Percentiles rank a stretch among this genome's conserved stretches.
Evolutionary conservation across 805 yeast genomes (phyloP).

Genomic region (Clavispora asparagi): DNA sequence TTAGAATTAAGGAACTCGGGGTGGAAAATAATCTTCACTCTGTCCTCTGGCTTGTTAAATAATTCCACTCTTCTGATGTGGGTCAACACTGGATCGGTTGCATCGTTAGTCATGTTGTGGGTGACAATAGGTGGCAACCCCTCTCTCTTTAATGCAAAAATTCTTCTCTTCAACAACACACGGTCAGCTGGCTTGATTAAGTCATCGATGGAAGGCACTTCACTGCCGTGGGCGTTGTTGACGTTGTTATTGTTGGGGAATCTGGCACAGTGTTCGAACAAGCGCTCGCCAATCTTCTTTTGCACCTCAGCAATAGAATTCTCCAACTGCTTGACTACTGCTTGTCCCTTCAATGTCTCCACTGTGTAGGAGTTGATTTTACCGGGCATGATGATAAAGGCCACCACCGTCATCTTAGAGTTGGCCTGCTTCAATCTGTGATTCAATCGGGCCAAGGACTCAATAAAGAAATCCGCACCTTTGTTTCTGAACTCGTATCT

Average conservation of each 20-base stretch:
- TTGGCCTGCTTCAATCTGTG: conserved; percentile 76
- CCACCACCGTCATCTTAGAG: conserved; percentile 89
- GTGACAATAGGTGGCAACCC: conserved; percentile 93
- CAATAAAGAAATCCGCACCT: conserved; percentile 94
- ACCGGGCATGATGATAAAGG: conserved; percentile 98
- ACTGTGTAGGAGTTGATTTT: conserved; percentile 90
- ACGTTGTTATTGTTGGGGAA: conserved; percentile 41
- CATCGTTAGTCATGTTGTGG: conserved; percentile 93
- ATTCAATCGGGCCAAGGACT: conserved; percentile 86
- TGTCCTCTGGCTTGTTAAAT: conserved; percentile 83
- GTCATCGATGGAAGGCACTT: conserved; percentile 76
- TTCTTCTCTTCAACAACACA: conserved; percentile 85
- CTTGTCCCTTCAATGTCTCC: conserved; percentile 93
- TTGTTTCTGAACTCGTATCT: conserved; percentile 94
- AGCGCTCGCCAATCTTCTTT: conserved; percentile 74
- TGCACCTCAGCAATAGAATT: conserved; percentile 86
- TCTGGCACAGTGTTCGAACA: conserved; percentile 86
- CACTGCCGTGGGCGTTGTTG: conserved; percentile 44
- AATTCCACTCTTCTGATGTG: conserved; percentile 89
- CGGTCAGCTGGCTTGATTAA: conserved; percentile 82
- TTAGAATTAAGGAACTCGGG: conserved; percentile 95
- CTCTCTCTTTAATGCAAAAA: conserved; percentile 85
- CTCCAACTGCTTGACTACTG: conserved; percentile 88
- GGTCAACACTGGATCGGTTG: conserved; percentile 82
- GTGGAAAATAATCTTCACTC: conserved; percentile 94